phyloP scores from a whole-genome alignment of 2,329 filamentous ascomycete species.

The Arthroderma sp. region DNA sequence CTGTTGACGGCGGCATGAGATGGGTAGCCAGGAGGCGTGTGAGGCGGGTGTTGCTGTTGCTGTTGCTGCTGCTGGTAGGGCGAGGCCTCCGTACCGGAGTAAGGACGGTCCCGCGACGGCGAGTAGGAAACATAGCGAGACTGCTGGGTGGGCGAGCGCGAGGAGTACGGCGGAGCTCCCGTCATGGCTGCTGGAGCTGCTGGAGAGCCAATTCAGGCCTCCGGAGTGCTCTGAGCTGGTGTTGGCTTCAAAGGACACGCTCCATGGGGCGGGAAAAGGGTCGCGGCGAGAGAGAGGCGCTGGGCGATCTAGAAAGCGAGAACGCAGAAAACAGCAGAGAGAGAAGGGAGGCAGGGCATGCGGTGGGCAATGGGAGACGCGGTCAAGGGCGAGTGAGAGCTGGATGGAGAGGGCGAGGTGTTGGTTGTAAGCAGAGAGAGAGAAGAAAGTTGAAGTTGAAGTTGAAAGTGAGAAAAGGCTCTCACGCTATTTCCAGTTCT shows the following conservation, averaged over 20 bases:
- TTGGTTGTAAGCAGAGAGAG: too few relatives aligned
- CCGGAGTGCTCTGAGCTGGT: background rate
- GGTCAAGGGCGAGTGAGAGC: too few relatives aligned
- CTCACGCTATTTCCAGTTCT: too few relatives aligned
- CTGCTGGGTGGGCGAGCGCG: conserved; percentile 36
- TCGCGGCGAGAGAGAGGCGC: background rate
- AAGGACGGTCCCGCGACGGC: conserved; percentile 34
- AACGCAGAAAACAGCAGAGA: too few relatives aligned
- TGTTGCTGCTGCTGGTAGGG: conserved; percentile 24
- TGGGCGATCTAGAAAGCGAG: too few relatives aligned
- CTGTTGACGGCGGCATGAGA: conserved; percentile 14
- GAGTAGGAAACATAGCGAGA: conserved; percentile 32
- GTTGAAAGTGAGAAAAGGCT: too few relatives aligned
- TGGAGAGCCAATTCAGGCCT: conserved; percentile 1
- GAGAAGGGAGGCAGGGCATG: too few relatives aligned
- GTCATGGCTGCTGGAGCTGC: conserved; percentile 25
- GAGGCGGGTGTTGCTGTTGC: conserved; percentile 24
- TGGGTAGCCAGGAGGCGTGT: conserved; percentile 30
- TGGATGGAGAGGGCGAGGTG: too few relatives aligned
- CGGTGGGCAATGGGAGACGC: too few relatives aligned
- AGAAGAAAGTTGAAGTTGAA: too few relatives aligned
- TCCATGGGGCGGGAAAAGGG: background rate
- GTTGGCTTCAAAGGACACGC: background rate
- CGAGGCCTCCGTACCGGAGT: conserved; percentile 28
- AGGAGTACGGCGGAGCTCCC: conserved; percentile 35